Evolutionary conservation across 2,329 filamentous ascomycete genomes (phyloP).

Genomic region (Fonsecaea pedrosoi): DNA sequence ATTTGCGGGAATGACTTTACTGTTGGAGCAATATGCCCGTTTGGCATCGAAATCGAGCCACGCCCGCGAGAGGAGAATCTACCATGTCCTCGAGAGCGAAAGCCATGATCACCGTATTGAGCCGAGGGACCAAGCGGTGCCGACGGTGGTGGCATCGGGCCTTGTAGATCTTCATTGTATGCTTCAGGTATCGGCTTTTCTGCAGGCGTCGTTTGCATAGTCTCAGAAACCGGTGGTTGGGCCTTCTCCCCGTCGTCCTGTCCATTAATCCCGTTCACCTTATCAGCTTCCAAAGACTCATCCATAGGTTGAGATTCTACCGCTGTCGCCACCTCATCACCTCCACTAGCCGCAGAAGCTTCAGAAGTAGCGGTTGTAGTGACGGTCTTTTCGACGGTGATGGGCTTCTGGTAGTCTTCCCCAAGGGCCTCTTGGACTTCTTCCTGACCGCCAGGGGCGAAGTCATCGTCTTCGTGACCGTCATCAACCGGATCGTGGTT

Average conservation of each 20-base stretch:
- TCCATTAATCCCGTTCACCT: constrained; percentile 12
- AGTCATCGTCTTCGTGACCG: constrained; percentile 45
- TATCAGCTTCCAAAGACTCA: constrained; percentile 11
- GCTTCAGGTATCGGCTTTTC: constrained; percentile 39
- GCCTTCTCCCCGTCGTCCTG: constrained; percentile 9
- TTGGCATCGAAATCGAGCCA: constrained; percentile 43
- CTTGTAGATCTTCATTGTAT: constrained; percentile 39
- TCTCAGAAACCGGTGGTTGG: constrained; percentile 8
- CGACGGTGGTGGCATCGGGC: constrained; percentile 41
- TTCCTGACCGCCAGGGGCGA: constrained; percentile 46
- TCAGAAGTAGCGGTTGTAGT: constrained; percentile 21
- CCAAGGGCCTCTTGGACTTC: constrained; percentile 43
- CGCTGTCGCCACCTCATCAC: constrained; percentile 18
- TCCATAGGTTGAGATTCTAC: constrained; percentile 26
- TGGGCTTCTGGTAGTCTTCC: constrained; percentile 36
- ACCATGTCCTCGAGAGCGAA: constrained; percentile 49
- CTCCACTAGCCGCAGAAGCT: constrained; percentile 3
- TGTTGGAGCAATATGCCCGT: constrained; percentile 41
- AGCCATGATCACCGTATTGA: constrained; percentile 36
- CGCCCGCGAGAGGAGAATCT: constrained; percentile 52
- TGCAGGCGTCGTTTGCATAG: constrained; percentile 2
- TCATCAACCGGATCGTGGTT: constrained; percentile 22
- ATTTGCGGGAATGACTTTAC: constrained; percentile 40
- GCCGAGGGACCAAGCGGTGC: constrained; percentile 45
- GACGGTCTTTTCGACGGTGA: constrained; percentile 19